A percentile compares a stretch with the other conserved stretches of the same genome.
Conservation (phyloP, 1,284 basidiomycete species). For the Sanghuangporus weigelae region DNA sequence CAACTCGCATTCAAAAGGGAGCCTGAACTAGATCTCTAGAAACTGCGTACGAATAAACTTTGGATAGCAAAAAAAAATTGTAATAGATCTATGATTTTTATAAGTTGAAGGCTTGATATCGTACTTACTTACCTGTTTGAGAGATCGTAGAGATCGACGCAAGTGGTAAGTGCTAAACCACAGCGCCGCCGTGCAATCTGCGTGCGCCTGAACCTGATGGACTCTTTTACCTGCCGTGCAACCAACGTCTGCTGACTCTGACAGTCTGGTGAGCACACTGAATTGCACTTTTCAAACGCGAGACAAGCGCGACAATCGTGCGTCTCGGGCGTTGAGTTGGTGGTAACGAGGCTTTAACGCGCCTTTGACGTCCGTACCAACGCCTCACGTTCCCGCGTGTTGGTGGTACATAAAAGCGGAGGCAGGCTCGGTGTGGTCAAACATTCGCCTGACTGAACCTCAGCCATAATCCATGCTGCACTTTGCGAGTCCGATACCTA, state of each 20-base stretch:
- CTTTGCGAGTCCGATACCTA: not conserved
- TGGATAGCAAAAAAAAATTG: too few species aligned
- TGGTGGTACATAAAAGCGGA: not conserved
- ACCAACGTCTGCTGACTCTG: not conserved
- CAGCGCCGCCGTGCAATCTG: not conserved
- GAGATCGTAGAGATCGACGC: not conserved
- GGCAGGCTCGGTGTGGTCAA: not conserved
- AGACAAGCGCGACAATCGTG: conserved; percentile 1
- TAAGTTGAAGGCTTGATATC: not conserved
- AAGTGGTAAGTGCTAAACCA: not conserved
- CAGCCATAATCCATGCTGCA: conserved; percentile 2
- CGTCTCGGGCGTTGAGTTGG: not conserved
- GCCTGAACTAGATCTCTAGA: too few species aligned
- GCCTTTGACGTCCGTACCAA: not conserved
- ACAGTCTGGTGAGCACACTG: not conserved
- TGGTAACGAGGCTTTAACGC: not conserved
- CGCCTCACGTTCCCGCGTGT: conserved; percentile 1
- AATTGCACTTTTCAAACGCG: not conserved
- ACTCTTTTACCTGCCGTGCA: not conserved
- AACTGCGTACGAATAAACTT: too few species aligned
- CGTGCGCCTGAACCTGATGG: not conserved
- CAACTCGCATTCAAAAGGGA: not conserved
- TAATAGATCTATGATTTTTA: not conserved
- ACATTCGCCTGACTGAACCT: not conserved
- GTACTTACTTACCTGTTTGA: not conserved